Percentiles rank a stretch among this genome's conserved stretches.
phyloP scores from a whole-genome alignment of 2,329 filamentous ascomycete species.

The Zasmidium angulare region DNA sequence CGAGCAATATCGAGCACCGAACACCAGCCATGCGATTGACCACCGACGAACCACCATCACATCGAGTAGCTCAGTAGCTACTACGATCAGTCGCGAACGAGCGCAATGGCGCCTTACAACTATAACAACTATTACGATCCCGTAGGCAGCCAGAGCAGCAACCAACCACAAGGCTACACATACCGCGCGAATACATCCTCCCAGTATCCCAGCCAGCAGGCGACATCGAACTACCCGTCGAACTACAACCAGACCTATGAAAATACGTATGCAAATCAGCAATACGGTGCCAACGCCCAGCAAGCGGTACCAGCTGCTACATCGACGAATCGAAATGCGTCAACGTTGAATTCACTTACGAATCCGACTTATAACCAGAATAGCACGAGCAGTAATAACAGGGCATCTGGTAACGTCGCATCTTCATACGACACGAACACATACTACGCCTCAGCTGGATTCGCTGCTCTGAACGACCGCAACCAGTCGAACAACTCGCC shows the following conservation, averaged over 20 bases:
- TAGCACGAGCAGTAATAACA: constrained; percentile 7
- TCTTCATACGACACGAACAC: constrained; percentile 19
- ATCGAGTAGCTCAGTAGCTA: constrained; percentile 2
- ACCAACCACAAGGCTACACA: constrained; percentile 21
- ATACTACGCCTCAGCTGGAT: constrained; percentile 14
- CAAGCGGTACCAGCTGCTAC: constrained; percentile 8
- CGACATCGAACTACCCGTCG: constrained; percentile 15
- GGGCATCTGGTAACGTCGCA: constrained; percentile 10
- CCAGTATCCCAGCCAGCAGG: constrained; percentile 20
- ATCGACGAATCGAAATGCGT: constrained; percentile 20
- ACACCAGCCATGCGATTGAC: constrained; percentile 7
- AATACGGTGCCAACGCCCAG: constrained; percentile 23
- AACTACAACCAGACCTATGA: constrained; percentile 18
- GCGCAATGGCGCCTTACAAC: constrained; percentile 31
- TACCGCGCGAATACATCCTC: constrained; percentile 16
- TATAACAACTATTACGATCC: constrained; percentile 34
- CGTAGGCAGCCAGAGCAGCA: constrained; percentile 32
- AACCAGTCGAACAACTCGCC: constrained; percentile 28
- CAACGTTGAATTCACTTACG: constrained; percentile 26
- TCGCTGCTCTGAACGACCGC: constrained; percentile 11
- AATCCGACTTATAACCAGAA: constrained; percentile 24
- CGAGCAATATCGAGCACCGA: background rate
- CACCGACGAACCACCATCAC: background rate
- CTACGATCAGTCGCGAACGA: background rate
- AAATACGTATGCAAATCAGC: constrained; percentile 19